Base-by-base conservation (phyloP, 495 filamentous ascomycete species). In the Neurospora africana region DNA sequence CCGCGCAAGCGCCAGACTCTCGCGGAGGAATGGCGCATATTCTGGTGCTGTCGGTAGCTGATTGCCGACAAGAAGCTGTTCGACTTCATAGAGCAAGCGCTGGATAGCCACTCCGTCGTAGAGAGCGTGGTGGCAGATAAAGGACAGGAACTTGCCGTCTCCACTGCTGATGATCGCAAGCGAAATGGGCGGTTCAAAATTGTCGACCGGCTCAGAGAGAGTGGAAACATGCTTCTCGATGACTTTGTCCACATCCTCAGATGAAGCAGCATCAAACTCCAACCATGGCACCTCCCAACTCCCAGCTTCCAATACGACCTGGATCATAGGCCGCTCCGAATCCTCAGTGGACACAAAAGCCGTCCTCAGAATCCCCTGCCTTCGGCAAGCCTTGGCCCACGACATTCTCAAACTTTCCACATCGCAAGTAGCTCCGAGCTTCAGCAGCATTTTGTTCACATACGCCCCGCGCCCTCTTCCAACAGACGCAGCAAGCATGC, bases 21-120 rank as follows among this genome's bases (percentile, higher is more conserved):
- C 75, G 19, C 39, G 72, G 23, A 86, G 76, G 70, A 85, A 84
- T 0, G 53, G 27, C 10, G 85, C 83, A 70, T 88, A 89, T 5
- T 79, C 72, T 7, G 83, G 80, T 27, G 84, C 71, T 2, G 80
- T 69, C 2, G 83, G 79, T 8, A 94, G 80, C 5, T 70, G 10
- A 0, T 80, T 23, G 7, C 85, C 84, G 3, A 78, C 68, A 58
- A 88, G 84, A 7, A 82, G 71, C 21, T 80, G 77, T 73, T 94
- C 87, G 3, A 92, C 82, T 72, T 94, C 92, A 0, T 88, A 77
- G 4, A 94, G 81, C 0, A 96, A 80, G 21, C 85, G 78, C 39
- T 84, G 81, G 43, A 95, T 88, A 1, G 90, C 91, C 36, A 88
- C 85, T 23, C 90, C 93, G 79, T 96, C 93, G 75, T 96, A 94